Evolutionary conservation across 2,329 filamentous ascomycete genomes (phyloP).

Genomic region (Neonectria magnoliae): DNA sequence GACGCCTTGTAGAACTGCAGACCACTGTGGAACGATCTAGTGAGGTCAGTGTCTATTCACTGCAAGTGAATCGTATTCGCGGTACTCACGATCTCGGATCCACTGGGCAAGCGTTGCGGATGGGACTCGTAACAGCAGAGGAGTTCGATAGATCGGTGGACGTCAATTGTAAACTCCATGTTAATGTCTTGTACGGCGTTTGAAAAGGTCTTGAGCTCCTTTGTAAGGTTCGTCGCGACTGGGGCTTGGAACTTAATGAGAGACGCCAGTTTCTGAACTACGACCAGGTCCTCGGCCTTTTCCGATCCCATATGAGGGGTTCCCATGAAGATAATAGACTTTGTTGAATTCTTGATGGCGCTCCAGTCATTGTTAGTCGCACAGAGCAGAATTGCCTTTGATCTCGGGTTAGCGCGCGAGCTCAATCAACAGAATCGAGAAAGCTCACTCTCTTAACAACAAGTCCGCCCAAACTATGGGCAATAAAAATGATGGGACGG

Average conservation of each 20-base stretch:
- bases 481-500: slow-evolving; percentile 34
- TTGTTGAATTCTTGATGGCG: slow-evolving; percentile 30
- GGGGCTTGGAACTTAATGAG: slow-evolving; percentile 28
- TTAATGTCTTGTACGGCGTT: slow-evolving; percentile 35
- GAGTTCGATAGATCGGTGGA: slow-evolving; percentile 34
- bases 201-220: slow-evolving; percentile 34
- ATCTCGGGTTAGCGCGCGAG: slow-evolving; percentile 2
- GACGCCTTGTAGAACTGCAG: slow-evolving; percentile 34
- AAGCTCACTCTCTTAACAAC: slow-evolving; percentile 32
- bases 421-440: background rate
- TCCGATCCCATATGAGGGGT: slow-evolving; percentile 37
- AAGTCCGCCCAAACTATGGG: slow-evolving; percentile 34
- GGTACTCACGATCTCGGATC: slow-evolving; percentile 30
- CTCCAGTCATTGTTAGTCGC: slow-evolving; percentile 34
- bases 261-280: slow-evolving; percentile 33
- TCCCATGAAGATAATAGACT: slow-evolving; percentile 35
- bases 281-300: slow-evolving; percentile 31
- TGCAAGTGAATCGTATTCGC: background rate
- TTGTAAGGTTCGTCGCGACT: slow-evolving; percentile 32
- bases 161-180: slow-evolving; percentile 36
- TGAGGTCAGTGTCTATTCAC: background rate
- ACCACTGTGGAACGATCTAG: slow-evolving; percentile 37
- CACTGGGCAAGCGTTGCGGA: slow-evolving; percentile 29
- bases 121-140: slow-evolving; percentile 36
- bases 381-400: slow-evolving; percentile 31